Base-by-base conservation (phyloP, 306 rosid species). In the Geum urbanum region DNA sequence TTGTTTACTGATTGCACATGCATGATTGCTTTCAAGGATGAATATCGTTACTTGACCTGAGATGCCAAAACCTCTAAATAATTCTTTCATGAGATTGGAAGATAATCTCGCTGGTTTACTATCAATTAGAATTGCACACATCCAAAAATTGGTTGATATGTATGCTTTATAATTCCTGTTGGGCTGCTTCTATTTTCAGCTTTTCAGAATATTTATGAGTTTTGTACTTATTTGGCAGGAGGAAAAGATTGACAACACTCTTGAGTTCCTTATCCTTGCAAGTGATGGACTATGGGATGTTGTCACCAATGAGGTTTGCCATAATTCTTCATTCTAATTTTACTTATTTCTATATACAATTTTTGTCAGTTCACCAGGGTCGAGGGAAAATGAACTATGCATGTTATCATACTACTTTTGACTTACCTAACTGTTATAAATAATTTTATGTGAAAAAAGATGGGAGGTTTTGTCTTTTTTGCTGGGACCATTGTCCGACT, bases 201-300 rank as follows among this genome's bases (percentile, higher is more conserved):
- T 68, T 68, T 12, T 39, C 5, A 0, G 22, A 7, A 14, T 54
- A 53, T 13, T 44, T 10, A 48, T 60, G 48, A 14, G 39, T 60
- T 57, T 16, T 16, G 2, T 27, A 27, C 32, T 27, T 48, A 59
- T 50, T 57, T 18, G 7, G 61, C 88, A 92, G 98, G 98, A 92
- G 75, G 98, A 84, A 83, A 92, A 85, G 76, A 78, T 92, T 63
- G 98, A 92, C 70, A 88, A 85, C 82, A 83, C 96, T 47, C 96
- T 92, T 3, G 98, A 92, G 82, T 89, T 92, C 85, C 98, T 92
- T 74, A 92, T 92, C 73, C 82, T 92, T 71, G 98, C 98, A 19
- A 92, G 98, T 72, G 98, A 92, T 63, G 98, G 98, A 62, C 76
- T 92, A 73, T 92, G 98, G 98, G 98, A 92, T 79, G 98, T 92